phyloP scores from a whole-genome alignment of 2,329 filamentous ascomycete species.

The Plenodomus lindquistii region DNA sequence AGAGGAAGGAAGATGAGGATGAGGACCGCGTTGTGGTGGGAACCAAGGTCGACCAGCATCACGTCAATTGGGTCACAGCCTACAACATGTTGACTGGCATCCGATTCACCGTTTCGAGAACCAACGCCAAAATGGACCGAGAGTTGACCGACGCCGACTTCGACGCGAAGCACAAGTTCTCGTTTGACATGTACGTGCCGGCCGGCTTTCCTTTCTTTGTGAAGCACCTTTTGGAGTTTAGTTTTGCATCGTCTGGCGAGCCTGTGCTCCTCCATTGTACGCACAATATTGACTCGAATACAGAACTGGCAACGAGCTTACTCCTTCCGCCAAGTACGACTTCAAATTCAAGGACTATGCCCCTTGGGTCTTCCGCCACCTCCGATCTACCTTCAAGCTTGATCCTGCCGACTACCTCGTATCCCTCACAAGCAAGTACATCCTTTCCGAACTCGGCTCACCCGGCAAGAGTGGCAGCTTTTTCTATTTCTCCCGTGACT shows the following conservation, averaged over 20 bases:
- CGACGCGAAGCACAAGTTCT: conserved; percentile 93
- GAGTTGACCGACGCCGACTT: conserved; percentile 91
- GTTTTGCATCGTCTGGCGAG: conserved; percentile 15
- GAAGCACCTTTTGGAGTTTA: conserved; percentile 16
- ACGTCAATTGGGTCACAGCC: conserved; percentile 95
- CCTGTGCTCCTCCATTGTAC: conserved; percentile 1
- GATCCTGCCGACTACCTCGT: conserved; percentile 98
- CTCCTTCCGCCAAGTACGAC: conserved; percentile 97
- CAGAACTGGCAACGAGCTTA: conserved; percentile 93
- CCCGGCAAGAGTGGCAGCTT: conserved; percentile 98
- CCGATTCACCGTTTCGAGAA: conserved; percentile 92
- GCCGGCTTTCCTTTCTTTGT: conserved; percentile 20
- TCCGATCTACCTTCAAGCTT: conserved; percentile 83
- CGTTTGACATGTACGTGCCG: conserved; percentile 86
- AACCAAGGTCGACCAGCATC: conserved; percentile 95
- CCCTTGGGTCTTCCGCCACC: conserved; percentile 97
- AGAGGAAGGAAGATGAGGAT: conserved; percentile 84
- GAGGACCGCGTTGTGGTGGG: conserved; percentile 88
- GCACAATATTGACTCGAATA: conserved; percentile 34
- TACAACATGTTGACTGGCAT: conserved; percentile 99
- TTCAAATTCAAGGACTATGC: conserved; percentile 99
- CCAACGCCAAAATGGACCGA: conserved; percentile 94
- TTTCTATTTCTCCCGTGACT: conserved; percentile 99
- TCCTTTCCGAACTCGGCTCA: conserved; percentile 93
- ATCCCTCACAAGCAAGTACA: conserved; percentile 98